Evolutionary conservation across 768 basidiomycete genomes (phyloP), one percentile per base, ranked within the genome.

Genomic region (Tephrocybe sp.): DNA sequence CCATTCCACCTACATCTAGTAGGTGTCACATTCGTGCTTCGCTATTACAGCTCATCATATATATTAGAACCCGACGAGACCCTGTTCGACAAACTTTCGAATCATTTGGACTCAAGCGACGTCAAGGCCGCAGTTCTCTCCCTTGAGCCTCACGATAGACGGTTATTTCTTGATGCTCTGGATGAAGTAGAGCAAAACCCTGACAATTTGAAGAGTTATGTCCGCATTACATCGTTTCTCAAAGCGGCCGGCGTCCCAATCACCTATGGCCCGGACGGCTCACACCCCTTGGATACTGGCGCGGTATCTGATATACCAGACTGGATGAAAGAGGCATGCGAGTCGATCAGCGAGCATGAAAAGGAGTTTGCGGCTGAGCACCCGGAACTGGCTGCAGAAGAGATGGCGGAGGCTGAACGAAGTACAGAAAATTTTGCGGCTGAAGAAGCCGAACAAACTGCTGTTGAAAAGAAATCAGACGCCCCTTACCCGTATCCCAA

Each of bases 401-500:
- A 47, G 18, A 41, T 54, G 15, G 42, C 34, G n/a, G n/a, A n/a
- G n/a, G 6, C 31, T 49, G 15, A 49, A 41, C n/a, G 30, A 19
- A 8, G 32, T n/a, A n/a, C 18, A 18, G 4, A 2, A 19, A 5
- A 12, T 16, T n/a, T n/a, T n/a, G n/a, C n/a, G n/a, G n/a, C n/a
- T n/a, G n/a, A n/a, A n/a, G n/a, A n/a, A n/a, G n/a, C n/a, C n/a
- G 36, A 37, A 34, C 6, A 16, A 8, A 34, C 32, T 16, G 5
- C 16, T 34, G 16, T 19, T 19, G n/a, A 37, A 19, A 19, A 37
- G 36, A 37, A 5, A 12, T 5, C 16, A 19, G 13, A 41, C 19
- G 19, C 41, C 13, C 26, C 13, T 15, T 37, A 59, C 41, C 57
- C 58, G 25, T 76, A 72, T 56, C 87, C 86, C 2, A 67, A 87